Evolutionary conservation across 805 yeast species (phyloP).

Genomic region (Vanderwaltozyma verrucispora): DNA sequence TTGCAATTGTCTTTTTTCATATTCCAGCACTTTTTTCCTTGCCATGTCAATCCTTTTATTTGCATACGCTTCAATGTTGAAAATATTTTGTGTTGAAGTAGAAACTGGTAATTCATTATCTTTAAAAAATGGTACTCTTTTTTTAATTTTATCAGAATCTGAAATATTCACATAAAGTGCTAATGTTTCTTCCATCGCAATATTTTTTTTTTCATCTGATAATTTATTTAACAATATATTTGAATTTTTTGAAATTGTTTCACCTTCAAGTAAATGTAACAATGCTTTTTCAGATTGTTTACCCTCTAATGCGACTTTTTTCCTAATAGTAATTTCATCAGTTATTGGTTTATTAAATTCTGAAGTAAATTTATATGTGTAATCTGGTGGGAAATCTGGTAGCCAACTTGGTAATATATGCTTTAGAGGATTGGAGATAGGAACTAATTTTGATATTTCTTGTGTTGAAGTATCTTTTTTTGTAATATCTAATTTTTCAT

Average conservation of each 20-base stretch:
- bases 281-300: conserved; percentile 71
- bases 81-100: conserved; percentile 15
- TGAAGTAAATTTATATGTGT: conserved; percentile 77
- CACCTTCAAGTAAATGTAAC: conserved; percentile 18
- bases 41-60: conserved; percentile 34
- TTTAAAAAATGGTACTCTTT: neutral
- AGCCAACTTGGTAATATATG: conserved; percentile 60
- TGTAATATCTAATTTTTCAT: conserved; percentile 7
- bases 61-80: conserved; percentile 53
- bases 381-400: conserved; percentile 89
- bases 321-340: conserved; percentile 62
- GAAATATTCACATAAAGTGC: conserved; percentile 5
- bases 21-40: conserved; percentile 23
- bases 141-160: conserved; percentile 2
- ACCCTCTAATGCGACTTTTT: conserved; percentile 71
- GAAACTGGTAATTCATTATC: neutral
- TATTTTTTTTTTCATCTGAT: conserved; percentile 3
- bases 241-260: neutral
- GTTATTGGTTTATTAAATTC: conserved; percentile 49
- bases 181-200: conserved; percentile 10
- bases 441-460: conserved; percentile 27
- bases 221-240: conserved; percentile 4
- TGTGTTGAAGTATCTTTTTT: conserved; percentile 2
- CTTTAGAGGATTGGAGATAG: conserved; percentile 33
- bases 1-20: conserved; percentile 15